Percentiles rank a stretch among this genome's conserved stretches.
Evolutionary conservation across 305 asterid species (phyloP).

Genomic region (Plantago rigida): DNA sequence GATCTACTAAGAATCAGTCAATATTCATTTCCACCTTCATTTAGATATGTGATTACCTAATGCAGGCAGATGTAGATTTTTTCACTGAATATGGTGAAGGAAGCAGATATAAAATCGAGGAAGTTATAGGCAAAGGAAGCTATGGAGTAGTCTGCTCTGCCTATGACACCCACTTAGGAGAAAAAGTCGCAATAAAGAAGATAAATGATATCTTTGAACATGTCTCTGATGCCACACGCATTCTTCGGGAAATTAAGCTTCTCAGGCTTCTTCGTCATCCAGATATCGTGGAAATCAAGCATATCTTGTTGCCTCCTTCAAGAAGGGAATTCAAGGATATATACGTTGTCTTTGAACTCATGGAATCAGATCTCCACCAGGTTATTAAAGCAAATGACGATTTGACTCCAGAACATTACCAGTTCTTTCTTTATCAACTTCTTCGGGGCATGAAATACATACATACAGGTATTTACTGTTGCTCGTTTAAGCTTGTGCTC

Average conservation of each 20-base stretch:
- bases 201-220: conserved; percentile 92
- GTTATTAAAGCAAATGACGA: conserved; percentile 93
- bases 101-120: conserved; percentile 79
- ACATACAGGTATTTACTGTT: conserved; percentile 58
- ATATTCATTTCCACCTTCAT: conserved; percentile 4
- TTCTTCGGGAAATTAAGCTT: conserved; percentile 91
- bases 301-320: conserved; percentile 89
- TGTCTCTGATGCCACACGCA: conserved; percentile 94
- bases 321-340: conserved; percentile 91
- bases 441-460: conserved; percentile 91
- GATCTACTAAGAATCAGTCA: not conserved
- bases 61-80: conserved; percentile 80
- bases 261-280: conserved; percentile 97
- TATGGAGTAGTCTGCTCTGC: conserved; percentile 98
- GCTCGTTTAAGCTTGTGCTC: conserved; percentile 7
- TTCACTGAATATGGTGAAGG: conserved; percentile 98
- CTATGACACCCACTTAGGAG: conserved; percentile 86
- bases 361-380: conserved; percentile 96
- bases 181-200: conserved; percentile 91
- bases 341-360: conserved; percentile 79
- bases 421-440: conserved; percentile 88
- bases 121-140: conserved; percentile 95
- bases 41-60: conserved; percentile 14
- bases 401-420: conserved; percentile 88
- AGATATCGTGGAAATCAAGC: conserved; percentile 89